phyloP scores from a whole-genome alignment of 768 basidiomycete species.

The Tricholoma terreum region DNA sequence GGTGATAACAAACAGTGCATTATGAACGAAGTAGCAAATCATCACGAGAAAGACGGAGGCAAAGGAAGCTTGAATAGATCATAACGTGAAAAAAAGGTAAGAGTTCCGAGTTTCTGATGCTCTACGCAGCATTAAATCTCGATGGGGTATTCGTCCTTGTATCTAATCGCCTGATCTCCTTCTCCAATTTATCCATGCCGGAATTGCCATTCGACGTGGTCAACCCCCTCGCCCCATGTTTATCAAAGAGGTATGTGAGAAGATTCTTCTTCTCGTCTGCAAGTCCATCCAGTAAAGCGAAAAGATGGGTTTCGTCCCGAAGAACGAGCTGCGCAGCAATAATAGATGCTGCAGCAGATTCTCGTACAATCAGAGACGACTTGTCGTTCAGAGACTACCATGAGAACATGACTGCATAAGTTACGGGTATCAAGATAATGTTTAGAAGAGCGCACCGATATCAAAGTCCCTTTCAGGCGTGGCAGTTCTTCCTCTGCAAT shows the following conservation, averaged over 20 bases:
- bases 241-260: constrained; percentile 86
- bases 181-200: constrained; percentile 69
- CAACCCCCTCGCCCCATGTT: constrained; percentile 68
- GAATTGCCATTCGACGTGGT: constrained; percentile 32
- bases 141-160: constrained; percentile 75
- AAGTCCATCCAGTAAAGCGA: constrained; percentile 74
- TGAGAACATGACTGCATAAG: background rate
- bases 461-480: constrained; percentile 66
- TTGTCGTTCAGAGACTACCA: constrained; percentile 66
- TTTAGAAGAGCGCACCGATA: constrained; percentile 47
- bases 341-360: constrained; percentile 78
- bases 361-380: constrained; percentile 73
- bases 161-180: constrained; percentile 79
- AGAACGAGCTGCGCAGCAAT: constrained; percentile 83
- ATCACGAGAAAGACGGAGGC: background rate
- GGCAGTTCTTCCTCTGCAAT: constrained; percentile 88
- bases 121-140: constrained; percentile 17
- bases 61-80: background rate
- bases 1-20: background rate
- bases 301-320: constrained; percentile 80
- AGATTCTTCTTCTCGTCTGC: constrained; percentile 91
- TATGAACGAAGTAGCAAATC: background rate
- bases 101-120: background rate
- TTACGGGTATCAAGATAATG: background rate
- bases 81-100: background rate